phyloP scores from a whole-genome alignment of 148 eudicot species.

The Vaccinium myrtillus region DNA sequence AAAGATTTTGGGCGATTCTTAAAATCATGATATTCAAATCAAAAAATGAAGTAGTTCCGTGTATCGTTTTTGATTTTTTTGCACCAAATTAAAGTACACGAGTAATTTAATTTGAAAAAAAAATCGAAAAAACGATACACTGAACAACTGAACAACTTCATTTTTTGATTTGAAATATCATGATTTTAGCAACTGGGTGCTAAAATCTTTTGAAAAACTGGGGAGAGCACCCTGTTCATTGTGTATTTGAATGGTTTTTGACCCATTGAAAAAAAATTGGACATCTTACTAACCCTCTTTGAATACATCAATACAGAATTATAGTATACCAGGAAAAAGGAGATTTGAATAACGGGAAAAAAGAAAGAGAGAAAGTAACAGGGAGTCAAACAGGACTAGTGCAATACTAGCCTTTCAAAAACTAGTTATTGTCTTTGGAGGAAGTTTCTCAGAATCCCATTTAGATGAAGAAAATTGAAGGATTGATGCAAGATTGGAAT shows the following conservation, averaged over 20 bases:
- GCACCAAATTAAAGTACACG: no score
- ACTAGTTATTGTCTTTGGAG: background rate
- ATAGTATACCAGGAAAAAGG: background rate
- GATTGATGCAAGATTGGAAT: background rate
- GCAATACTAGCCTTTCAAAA: background rate
- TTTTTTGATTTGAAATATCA: no score
- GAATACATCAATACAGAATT: background rate
- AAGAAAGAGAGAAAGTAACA: background rate
- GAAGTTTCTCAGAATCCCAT: background rate
- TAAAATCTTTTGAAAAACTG: no score
- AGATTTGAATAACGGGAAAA: background rate
- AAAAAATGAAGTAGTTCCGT: no score
- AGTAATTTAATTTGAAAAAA: no score
- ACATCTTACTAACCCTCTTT: background rate
- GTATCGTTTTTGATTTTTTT: no score
- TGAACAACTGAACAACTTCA: no score
- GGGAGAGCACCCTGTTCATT: conserved; percentile 5
- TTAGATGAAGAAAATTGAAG: background rate
- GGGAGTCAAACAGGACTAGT: background rate
- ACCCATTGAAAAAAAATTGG: background rate
- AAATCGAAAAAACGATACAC: no score
- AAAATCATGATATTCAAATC: no score
- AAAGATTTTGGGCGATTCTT: no score
- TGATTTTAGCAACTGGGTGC: no score
- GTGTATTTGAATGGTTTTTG: background rate